Conservation (phyloP, 768 basidiomycete genomes). For the Chalciporus piperatus region DNA sequence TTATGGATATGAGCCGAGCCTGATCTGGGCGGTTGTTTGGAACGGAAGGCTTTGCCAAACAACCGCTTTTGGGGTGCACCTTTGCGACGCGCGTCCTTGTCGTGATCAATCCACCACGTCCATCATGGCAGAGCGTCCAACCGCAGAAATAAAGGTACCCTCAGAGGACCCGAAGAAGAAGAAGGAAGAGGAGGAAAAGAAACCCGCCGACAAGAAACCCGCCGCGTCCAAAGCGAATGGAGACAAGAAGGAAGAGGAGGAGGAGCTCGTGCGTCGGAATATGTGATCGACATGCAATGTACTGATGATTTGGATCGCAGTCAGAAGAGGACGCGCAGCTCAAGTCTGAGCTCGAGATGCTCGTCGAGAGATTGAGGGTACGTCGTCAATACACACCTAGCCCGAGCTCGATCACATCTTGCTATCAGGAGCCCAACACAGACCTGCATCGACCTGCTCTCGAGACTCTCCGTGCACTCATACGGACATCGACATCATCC, state of each 20-base stretch:
- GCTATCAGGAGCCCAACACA: constrained; percentile 77
- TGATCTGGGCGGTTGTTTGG: constrained; percentile 25
- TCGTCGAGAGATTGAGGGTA: constrained; percentile 91
- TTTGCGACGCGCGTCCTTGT: constrained; percentile 32
- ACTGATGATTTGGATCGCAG: constrained; percentile 37
- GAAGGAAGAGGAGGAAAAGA: constrained; percentile 42
- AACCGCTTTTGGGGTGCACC: constrained; percentile 24
- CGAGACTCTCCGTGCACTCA: constrained; percentile 89
- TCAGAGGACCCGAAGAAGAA: constrained; percentile 79
- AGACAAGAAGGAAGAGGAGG: constrained; percentile 55
- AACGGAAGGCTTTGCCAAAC: constrained; percentile 32
- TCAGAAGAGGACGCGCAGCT: constrained; percentile 95
- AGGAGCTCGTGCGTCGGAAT: constrained; percentile 65
- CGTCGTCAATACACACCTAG: constrained; percentile 13
- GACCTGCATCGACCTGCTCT: constrained; percentile 85
- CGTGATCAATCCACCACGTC: no score
- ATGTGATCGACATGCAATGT: constrained; percentile 9
- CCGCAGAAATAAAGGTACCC: constrained; percentile 59
- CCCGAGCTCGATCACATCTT: constrained; percentile 14
- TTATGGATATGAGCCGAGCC: background rate
- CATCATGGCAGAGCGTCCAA: constrained; percentile 57
- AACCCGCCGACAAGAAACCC: constrained; percentile 47
- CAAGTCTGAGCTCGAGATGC: constrained; percentile 94
- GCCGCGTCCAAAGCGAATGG: constrained; percentile 55
- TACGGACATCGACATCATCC: constrained; percentile 93